Evolutionary conservation across 306 rosid species (phyloP).

Genomic region (Herpetospermum pedunculosum): DNA sequence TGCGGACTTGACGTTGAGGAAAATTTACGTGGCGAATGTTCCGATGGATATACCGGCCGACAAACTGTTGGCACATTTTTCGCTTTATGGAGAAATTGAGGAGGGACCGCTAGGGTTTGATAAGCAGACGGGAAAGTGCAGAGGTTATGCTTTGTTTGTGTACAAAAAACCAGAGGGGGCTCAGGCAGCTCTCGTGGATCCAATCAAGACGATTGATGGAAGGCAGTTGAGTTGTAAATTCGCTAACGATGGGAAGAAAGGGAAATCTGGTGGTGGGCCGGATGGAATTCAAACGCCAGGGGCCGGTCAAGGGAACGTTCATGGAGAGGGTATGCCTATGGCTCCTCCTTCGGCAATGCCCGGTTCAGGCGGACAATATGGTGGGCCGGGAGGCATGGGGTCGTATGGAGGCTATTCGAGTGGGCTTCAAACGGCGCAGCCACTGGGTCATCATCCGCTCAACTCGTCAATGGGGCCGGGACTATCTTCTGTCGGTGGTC

Average conservation of each 20-base stretch:
- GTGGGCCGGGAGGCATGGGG: constrained; percentile 53
- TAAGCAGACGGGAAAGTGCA: constrained; percentile 81
- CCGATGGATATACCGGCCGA: constrained; percentile 80
- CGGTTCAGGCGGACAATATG: constrained; percentile 42
- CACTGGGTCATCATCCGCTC: constrained; percentile 44
- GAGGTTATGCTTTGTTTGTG: constrained; percentile 79
- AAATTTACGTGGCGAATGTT: constrained; percentile 86
- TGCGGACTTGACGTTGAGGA: constrained; percentile 37
- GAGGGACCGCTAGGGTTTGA: constrained; percentile 97
- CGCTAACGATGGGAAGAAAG: constrained; percentile 82
- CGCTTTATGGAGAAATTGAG: constrained; percentile 74
- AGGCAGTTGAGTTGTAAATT: constrained; percentile 66
- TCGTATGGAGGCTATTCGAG: constrained; percentile 57
- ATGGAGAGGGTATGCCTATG: constrained; percentile 28
- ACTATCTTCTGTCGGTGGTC: constrained; percentile 35
- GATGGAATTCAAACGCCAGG: constrained; percentile 39
- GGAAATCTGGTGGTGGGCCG: constrained; percentile 26
- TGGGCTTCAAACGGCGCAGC: constrained; percentile 55
- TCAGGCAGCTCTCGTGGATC: constrained; percentile 65
- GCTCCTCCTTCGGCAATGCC: constrained; percentile 31
- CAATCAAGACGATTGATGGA: constrained; percentile 79
- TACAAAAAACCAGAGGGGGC: constrained; percentile 83
- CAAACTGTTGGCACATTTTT: constrained; percentile 61
- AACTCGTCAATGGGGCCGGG: constrained; percentile 37
- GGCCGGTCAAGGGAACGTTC: constrained; percentile 33